These are phyloP conservation scores for Boletellus sp. DNA, from an alignment of 768 basidiomycete genomes.

Conservation along the genomic window DNA sequence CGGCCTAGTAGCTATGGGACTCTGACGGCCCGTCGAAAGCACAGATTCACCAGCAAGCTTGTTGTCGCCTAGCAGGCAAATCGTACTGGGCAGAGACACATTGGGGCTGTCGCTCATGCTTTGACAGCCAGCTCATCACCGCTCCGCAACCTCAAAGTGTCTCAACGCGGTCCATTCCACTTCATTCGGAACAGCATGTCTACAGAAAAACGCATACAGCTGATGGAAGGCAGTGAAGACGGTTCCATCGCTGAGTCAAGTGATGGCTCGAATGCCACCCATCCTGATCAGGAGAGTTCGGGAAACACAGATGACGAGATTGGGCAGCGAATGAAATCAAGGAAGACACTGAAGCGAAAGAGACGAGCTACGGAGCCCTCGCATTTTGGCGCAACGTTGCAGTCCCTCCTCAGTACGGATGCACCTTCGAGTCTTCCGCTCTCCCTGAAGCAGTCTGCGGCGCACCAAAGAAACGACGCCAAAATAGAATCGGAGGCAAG, in stretches of 20 bases:
- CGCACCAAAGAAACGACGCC: constrained; percentile 66
- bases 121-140: not conserved
- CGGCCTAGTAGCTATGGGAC: constrained; percentile 3
- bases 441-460: constrained; percentile 73
- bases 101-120: not conserved
- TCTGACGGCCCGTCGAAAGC: constrained; percentile 3
- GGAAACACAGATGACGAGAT: constrained; percentile 66
- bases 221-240: constrained; percentile 25
- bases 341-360: constrained; percentile 80
- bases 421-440: constrained; percentile 68
- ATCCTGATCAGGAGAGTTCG: constrained; percentile 24
- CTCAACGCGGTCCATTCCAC: not conserved
- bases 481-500: constrained; percentile 71
- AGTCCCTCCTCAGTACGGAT: constrained; percentile 67
- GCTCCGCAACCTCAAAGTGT: not conserved
- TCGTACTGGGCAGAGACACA: not conserved
- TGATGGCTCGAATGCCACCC: constrained; percentile 2
- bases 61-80: not conserved
- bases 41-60: not conserved
- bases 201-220: constrained; percentile 51
- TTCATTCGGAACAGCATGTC: constrained; percentile 38
- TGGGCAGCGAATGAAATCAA: constrained; percentile 60
- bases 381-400: constrained; percentile 71
- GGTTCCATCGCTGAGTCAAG: constrained; percentile 2
- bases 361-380: constrained; percentile 71